Evolutionary conservation across 1,139 yeast genomes (phyloP).

Genomic region (Geotrichum candidum): DNA sequence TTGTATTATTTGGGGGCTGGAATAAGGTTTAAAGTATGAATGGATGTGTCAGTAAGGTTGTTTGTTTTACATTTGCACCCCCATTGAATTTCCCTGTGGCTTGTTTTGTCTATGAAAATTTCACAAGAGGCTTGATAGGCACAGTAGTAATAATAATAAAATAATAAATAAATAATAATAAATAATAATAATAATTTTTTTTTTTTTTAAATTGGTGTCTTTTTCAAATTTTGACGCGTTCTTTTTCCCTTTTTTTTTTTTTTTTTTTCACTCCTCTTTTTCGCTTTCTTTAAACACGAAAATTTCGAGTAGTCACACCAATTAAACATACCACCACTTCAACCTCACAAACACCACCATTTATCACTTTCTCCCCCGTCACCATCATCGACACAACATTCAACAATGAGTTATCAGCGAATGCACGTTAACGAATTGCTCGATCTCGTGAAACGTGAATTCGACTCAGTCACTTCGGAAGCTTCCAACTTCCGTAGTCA

Average conservation of each 20-base stretch:
- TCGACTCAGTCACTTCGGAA: conserved; percentile 77
- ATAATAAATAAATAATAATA: no score
- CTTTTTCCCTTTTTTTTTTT: neutral
- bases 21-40: neutral
- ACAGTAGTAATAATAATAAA: no score
- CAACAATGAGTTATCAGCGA: conserved; percentile 8
- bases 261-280: neutral
- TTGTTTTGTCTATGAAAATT: no score
- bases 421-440: conserved; percentile 61
- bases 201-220: no score
- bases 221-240: no score
- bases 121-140: no score
- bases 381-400: neutral
- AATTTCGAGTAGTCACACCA: neutral
- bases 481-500: conserved; percentile 83
- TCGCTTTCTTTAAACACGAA: neutral
- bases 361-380: neutral
- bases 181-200: no score
- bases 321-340: neutral
- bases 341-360: neutral
- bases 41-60: no score
- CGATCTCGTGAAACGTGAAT: conserved; percentile 89
- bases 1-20: neutral
- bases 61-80: no score
- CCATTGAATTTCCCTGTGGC: no score